phyloP scores from a whole-genome alignment of 164 flowering plant species.

The Macadamia tetraphylla region DNA sequence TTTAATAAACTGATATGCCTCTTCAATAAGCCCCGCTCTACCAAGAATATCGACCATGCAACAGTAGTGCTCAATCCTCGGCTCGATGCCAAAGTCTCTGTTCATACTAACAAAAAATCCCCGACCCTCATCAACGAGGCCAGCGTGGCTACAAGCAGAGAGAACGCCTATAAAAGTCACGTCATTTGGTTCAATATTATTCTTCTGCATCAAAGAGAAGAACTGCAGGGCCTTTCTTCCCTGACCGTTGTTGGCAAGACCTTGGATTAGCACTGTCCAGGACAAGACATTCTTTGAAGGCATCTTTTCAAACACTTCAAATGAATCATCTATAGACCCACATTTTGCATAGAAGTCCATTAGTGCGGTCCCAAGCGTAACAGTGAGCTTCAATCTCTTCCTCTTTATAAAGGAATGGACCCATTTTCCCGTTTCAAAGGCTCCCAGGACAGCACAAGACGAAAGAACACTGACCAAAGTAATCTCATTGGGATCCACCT shows the following conservation, averaged over 20 bases:
- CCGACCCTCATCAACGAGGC: slow-evolving; percentile 40
- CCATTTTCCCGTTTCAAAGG: slow-evolving; percentile 42
- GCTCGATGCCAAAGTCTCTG: slow-evolving; percentile 37
- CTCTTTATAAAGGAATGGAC: slow-evolving; percentile 33
- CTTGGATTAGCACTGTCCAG: slow-evolving; percentile 43
- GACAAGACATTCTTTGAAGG: slow-evolving; percentile 31
- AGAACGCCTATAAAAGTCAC: slow-evolving; percentile 45
- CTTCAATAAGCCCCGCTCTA: slow-evolving; percentile 40
- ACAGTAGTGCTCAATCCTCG: slow-evolving; percentile 45
- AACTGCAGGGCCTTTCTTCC: slow-evolving; percentile 32
- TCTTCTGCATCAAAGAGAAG: slow-evolving; percentile 25
- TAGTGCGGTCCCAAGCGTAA: slow-evolving; percentile 39
- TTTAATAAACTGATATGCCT: slow-evolving; percentile 38
- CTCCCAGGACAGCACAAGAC: slow-evolving; percentile 49
- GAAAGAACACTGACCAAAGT: slow-evolving; percentile 52
- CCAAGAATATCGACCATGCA: slow-evolving; percentile 51
- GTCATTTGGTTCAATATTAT: slow-evolving; percentile 29
- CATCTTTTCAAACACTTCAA: slow-evolving; percentile 36
- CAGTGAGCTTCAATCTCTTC: slow-evolving; percentile 32
- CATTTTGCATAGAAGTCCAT: slow-evolving; percentile 48
- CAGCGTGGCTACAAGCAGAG: slow-evolving; percentile 44
- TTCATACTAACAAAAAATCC: slow-evolving; percentile 31
- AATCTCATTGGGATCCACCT: slow-evolving; percentile 37
- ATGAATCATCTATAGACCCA: slow-evolving; percentile 31
- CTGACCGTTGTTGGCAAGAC: slow-evolving; percentile 34